Evolutionary conservation across 1,284 basidiomycete species (phyloP).

Genomic region (Abortiporus biennis): DNA sequence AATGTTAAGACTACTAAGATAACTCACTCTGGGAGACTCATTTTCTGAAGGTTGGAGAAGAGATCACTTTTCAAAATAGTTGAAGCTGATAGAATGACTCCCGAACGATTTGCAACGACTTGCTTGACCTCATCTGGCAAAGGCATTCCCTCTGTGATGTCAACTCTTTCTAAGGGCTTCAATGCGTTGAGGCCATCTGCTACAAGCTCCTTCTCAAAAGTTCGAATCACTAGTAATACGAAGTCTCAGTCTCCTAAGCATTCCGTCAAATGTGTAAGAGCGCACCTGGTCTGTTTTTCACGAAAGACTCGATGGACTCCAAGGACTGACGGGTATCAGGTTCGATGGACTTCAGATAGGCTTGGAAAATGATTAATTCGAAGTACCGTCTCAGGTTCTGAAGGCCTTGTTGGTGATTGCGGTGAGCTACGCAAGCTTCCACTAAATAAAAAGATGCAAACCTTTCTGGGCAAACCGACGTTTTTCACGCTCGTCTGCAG

Average conservation of each 20-base stretch:
- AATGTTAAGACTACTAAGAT: too few relatives aligned
- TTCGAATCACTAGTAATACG: slow-evolving; percentile 72
- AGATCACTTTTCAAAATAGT: slow-evolving; percentile 98
- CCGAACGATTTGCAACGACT: slow-evolving; percentile 81
- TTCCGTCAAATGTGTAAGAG: slow-evolving; percentile 3
- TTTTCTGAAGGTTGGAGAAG: slow-evolving; percentile 93
- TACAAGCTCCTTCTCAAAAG: slow-evolving; percentile 88
- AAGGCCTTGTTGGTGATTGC: slow-evolving; percentile 42
- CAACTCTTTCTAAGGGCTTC: slow-evolving; percentile 79
- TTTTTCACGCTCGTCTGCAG: slow-evolving; percentile 67
- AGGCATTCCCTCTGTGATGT: slow-evolving; percentile 70
- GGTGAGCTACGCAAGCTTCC: slow-evolving; percentile 1
- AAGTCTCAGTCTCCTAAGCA: neutral
- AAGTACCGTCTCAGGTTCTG: slow-evolving; percentile 86
- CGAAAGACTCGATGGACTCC: slow-evolving; percentile 76
- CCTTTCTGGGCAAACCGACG: slow-evolving; percentile 67
- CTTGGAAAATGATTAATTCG: slow-evolving; percentile 89
- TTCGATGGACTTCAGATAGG: slow-evolving; percentile 83
- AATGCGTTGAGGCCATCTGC: slow-evolving; percentile 78
- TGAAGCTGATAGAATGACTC: slow-evolving; percentile 84
- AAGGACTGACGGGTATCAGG: slow-evolving; percentile 79
- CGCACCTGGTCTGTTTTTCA: slow-evolving; percentile 75
- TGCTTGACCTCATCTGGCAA: slow-evolving; percentile 85
- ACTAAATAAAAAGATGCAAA: slow-evolving; percentile 19
- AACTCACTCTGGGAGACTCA: slow-evolving; percentile 85